Base-by-base conservation (phyloP, 2,329 filamentous ascomycete species). In the Fusarium robinianum region DNA sequence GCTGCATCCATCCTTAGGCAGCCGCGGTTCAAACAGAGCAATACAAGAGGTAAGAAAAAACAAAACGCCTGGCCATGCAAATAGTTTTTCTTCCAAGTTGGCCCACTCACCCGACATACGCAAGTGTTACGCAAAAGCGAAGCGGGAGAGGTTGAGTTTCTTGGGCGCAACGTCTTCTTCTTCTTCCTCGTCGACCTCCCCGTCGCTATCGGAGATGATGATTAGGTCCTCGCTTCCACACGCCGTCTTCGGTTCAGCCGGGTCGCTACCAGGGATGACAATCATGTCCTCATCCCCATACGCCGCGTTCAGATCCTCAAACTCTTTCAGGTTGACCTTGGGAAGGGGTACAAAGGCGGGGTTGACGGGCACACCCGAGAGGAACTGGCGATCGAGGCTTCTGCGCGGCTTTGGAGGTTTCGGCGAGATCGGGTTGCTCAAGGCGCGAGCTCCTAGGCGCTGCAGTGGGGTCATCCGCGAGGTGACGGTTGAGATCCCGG, bases 151-250 rank as follows among this genome's bases (percentile, higher is more conserved):
- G 46, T 80, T 65, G 16, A 80, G 59, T 26, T 67, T 71, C 34
- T 53, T 67, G 6, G 64, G 53, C 2, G 57, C 55, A 6, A 50
- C 50, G 3, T 65, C 63, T 3, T 61, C 53, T 22, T 74, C 71
- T 8, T 63, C 51, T 8, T 43, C 45, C 4, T 53, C 61, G 6
- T 74, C 73, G 12, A 69, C 68, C 41, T 77, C 76, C 12, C 57
- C 73, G 46, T 77, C 75, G 48, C 77, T 79, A 59, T 77, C 77
- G 17, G 74, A 74, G 10, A 77, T 63, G 10, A 77, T 63, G 49
- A 83, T 73, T 41, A 79, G 71, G 43, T 83, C 80, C 58, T 83
- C 80, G 55, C 79, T 83, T 10, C 80, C 79, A 35, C 61, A 62
- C n/a, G n/a, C n/a, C n/a, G n/a, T n/a, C n/a, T n/a, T n/a, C n/a